Percentiles rank a stretch among this genome's conserved stretches.
Conservation (phyloP, 2,329 filamentous ascomycete genomes). For the Diaporthe sp. region DNA sequence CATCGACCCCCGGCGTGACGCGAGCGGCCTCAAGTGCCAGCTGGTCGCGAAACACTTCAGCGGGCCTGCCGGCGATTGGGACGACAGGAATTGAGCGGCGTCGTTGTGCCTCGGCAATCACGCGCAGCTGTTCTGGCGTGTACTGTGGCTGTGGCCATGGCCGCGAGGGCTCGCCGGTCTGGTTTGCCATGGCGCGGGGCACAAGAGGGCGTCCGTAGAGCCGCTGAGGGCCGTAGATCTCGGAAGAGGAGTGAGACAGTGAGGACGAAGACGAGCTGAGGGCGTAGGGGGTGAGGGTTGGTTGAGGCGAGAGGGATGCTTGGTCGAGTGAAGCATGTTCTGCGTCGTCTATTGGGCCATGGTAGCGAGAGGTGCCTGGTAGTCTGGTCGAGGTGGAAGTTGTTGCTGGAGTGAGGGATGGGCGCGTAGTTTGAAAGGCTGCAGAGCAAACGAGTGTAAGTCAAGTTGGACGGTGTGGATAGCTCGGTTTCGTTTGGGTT, state of each 20-base stretch:
- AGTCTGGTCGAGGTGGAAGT: conserved; percentile 45
- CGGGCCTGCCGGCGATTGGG: conserved; percentile 34
- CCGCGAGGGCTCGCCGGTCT: conserved; percentile 45
- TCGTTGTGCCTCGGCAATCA: conserved; percentile 39
- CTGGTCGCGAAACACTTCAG: conserved; percentile 63
- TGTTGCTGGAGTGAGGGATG: conserved; percentile 41
- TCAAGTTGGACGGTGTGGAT: conserved; percentile 37
- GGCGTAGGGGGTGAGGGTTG: conserved; percentile 52
- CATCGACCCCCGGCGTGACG: conserved; percentile 83
- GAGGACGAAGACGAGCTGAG: conserved; percentile 57
- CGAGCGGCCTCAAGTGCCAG: conserved; percentile 64
- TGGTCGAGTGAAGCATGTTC: conserved; percentile 46
- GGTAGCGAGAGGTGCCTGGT: conserved; percentile 40
- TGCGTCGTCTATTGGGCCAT: conserved; percentile 43
- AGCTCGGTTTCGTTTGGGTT: background rate
- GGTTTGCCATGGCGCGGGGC: conserved; percentile 41
- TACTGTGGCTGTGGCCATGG: conserved; percentile 42
- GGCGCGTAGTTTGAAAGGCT: conserved; percentile 31
- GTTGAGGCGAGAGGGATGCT: conserved; percentile 53
- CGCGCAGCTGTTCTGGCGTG: conserved; percentile 43
- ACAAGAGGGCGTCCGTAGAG: conserved; percentile 53
- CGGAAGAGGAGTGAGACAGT: conserved; percentile 52
- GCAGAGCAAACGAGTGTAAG: conserved; percentile 29
- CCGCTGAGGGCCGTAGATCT: conserved; percentile 61
- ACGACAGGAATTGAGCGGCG: conserved; percentile 27